Base-by-base conservation (phyloP, 2,329 filamentous ascomycete genomes). In the Fusarium incarnatum region DNA sequence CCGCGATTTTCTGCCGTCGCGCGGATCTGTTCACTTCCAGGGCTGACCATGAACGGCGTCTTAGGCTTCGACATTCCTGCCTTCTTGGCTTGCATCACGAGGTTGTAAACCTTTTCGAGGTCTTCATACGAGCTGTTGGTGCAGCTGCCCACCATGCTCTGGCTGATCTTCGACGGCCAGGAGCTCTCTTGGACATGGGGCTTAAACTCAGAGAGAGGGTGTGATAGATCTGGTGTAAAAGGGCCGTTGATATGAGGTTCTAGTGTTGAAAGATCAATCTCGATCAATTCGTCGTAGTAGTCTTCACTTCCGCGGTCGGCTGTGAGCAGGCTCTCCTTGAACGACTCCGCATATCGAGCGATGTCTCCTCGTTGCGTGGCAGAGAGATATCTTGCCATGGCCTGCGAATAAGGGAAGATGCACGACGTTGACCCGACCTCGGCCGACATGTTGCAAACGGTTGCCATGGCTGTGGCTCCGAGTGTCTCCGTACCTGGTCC, bases 221-320 rank as follows among this genome's bases (percentile, higher is more conserved):
- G 98, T 54, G 94, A 94, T 83, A 98, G 87, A 89, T 99, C 96
- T 64, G 96, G 96, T 22, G 96, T 99, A 89, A 98, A 98, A 70
- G 96, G 96, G 72, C 96, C 96, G 87, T 99, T 98, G 86, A 98
- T 94, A 81, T 98, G 94, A 73, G 95, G 96, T 87, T 99, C 96
- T 47, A 99, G 91, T 83, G 95, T 92, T 58, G 89, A 92, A 58
- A 81, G 72, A 27, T 81, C 71, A 22, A 81, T 79, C 27, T 80
- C 77, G 32, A 81, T 77, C 6, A 79, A 41, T 8, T 79, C 71
- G 45, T 80, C 78, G 7, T 57, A 57, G 45, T 79, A 80, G 28
- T 20, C 77, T 73, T 57, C 32, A n/a, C 76, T 77, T 6, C 77
- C 78, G 69, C 4, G 16, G 15, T 56, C 56, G 6, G 56, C 56